These are phyloP conservation scores for Penicillium sp. DNA, from an alignment of 2,329 filamentous ascomycete genomes.

Conservation along the genomic window DNA sequence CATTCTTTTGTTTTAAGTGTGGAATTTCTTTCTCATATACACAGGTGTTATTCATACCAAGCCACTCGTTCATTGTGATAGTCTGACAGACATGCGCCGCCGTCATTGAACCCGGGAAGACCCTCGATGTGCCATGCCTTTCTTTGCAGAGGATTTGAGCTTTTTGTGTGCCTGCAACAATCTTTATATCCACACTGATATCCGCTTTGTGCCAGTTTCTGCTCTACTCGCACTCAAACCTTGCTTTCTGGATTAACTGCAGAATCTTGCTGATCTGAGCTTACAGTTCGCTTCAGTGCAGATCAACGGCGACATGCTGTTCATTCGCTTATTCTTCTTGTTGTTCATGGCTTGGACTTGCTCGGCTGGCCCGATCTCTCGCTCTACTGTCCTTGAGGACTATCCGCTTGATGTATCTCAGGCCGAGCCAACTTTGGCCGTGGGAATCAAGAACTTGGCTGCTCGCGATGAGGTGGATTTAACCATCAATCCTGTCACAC, in stretches of 20 bases:
- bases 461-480: not conserved
- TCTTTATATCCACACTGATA: not conserved
- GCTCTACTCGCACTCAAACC: not conserved
- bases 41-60: not conserved
- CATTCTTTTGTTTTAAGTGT: not conserved
- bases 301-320: slow-evolving; percentile 15
- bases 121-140: not conserved
- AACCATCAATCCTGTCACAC: not conserved
- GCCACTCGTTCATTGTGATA: not conserved
- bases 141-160: not conserved
- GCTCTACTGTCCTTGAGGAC: slow-evolving; percentile 2
- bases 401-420: not conserved
- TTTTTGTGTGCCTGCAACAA: not conserved
- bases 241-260: not conserved
- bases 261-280: not conserved
- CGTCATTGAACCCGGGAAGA: not conserved
- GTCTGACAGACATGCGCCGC: not conserved
- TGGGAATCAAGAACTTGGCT: not conserved
- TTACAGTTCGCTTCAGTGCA: not conserved
- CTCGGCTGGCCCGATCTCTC: slow-evolving; percentile 30
- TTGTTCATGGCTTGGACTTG: slow-evolving; percentile 16
- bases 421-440: not conserved
- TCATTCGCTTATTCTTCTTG: slow-evolving; percentile 9
- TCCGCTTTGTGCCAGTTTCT: not conserved
- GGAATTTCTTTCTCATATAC: not conserved